phyloP scores from a whole-genome alignment of 495 filamentous ascomycete genomes.

The Penicillium egyptiacum region DNA sequence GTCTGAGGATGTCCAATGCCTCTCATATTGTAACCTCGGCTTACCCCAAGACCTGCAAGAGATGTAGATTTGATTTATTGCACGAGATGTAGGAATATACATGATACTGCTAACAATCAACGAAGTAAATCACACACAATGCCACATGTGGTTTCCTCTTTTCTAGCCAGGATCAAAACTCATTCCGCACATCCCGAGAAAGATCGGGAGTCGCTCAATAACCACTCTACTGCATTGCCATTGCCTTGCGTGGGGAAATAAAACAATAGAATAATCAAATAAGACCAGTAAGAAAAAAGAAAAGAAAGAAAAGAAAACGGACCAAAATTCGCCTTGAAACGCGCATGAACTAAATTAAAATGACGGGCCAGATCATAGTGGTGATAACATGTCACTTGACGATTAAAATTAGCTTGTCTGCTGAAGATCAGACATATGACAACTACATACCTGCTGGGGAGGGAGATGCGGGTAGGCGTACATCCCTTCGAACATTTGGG shows the following conservation, averaged over 20 bases:
- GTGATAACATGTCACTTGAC: background rate
- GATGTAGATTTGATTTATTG: background rate
- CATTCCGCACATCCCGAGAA: background rate
- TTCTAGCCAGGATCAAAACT: background rate
- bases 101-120: background rate
- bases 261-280: slow-evolving; percentile 5
- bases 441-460: slow-evolving; percentile 73
- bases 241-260: slow-evolving; percentile 8
- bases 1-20: background rate
- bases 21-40: background rate
- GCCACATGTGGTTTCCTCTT: background rate
- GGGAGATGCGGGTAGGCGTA: slow-evolving; percentile 80
- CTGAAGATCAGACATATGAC: background rate
- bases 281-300: background rate
- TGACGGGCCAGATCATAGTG: slow-evolving; percentile 15
- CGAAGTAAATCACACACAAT: background rate
- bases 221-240: slow-evolving; percentile 8
- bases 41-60: background rate
- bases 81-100: background rate
- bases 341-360: slow-evolving; percentile 18
- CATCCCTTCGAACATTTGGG: slow-evolving; percentile 85
- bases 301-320: slow-evolving; percentile 4
- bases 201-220: background rate
- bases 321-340: slow-evolving; percentile 26
- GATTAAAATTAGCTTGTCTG: slow-evolving; percentile 7